Percentiles rank a stretch among this genome's conserved stretches.
phyloP scores from a whole-genome alignment of 2,329 filamentous ascomycete genomes.

The Botrytis byssoidea region DNA sequence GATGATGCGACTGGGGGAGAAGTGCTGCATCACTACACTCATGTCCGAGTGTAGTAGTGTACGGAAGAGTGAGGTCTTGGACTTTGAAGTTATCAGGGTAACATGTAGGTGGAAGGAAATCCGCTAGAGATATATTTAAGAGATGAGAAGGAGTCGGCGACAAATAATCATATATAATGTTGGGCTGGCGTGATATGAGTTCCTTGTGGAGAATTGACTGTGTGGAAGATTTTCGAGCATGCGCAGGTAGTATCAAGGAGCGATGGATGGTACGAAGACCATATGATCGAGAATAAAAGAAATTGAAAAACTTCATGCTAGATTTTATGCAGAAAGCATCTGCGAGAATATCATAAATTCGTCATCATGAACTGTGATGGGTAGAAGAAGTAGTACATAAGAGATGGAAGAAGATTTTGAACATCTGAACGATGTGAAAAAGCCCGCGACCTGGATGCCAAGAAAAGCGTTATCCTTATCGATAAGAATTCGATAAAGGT shows the following conservation, averaged over 20 bases:
- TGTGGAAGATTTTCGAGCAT: slow-evolving; percentile 16
- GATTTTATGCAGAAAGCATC: background rate
- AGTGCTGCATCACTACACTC: background rate
- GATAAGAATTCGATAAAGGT: slow-evolving; percentile 19
- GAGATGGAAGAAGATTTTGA: background rate
- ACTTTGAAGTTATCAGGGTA: slow-evolving; percentile 27
- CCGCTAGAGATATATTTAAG: slow-evolving; percentile 60
- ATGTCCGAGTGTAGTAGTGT: background rate
- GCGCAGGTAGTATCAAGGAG: slow-evolving; percentile 1
- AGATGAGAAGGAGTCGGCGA: slow-evolving; percentile 63
- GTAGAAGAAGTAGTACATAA: background rate
- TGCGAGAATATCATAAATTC: slow-evolving; percentile 7
- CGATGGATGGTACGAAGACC: slow-evolving; percentile 4
- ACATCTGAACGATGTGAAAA: slow-evolving; percentile 7
- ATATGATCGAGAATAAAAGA: slow-evolving; percentile 12
- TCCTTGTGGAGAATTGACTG: slow-evolving; percentile 27
- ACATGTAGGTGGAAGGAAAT: slow-evolving; percentile 48
- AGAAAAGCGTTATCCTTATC: slow-evolving; percentile 17
- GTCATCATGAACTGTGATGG: background rate
- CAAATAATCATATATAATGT: slow-evolving; percentile 49
- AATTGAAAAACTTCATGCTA: slow-evolving; percentile 23
- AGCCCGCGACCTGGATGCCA: slow-evolving; percentile 6
- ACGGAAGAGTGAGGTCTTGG: slow-evolving; percentile 27
- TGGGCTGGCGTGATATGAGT: slow-evolving; percentile 31
- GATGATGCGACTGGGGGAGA: slow-evolving; percentile 67